Conservation (phyloP, 371 early-diverging fungal species). For the Mortierella sp. region DNA sequence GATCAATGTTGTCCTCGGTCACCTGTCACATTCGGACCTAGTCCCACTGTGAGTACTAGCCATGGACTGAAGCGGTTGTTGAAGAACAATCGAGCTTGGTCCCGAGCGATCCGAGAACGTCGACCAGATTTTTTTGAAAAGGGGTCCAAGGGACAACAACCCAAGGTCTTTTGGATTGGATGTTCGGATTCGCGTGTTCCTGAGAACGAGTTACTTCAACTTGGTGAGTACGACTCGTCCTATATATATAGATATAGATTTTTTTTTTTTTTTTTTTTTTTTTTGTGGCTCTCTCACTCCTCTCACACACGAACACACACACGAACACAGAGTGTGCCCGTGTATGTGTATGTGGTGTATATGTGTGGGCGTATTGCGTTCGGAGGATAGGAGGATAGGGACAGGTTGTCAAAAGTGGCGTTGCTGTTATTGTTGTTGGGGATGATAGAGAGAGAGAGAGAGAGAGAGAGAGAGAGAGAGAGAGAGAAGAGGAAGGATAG, state of each 20-base stretch:
- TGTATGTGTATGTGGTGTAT: too few species aligned
- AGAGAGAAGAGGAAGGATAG: too few species aligned
- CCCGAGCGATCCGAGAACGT: constrained; percentile 54
- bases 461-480: neutral
- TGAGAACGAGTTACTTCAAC: constrained; percentile 69
- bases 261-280: neutral
- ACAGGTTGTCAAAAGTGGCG: too few species aligned
- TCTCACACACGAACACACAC: too few species aligned
- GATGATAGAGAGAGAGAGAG: neutral
- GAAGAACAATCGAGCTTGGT: constrained; percentile 67
- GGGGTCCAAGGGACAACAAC: constrained; percentile 78
- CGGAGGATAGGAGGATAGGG: too few species aligned
- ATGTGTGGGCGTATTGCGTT: too few species aligned
- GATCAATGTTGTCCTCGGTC: constrained; percentile 42
- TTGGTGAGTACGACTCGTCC: constrained; percentile 37
- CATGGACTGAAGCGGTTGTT: constrained; percentile 37
- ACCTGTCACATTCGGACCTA: constrained; percentile 46
- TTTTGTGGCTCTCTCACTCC: too few species aligned
- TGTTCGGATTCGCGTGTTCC: constrained; percentile 94
- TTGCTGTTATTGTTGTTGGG: neutral
- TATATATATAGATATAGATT: neutral
- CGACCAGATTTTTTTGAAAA: constrained; percentile 62
- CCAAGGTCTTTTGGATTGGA: constrained; percentile 95
- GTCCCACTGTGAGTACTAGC: constrained; percentile 23
- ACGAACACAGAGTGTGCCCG: too few species aligned